Percentiles rank a stretch among this genome's conserved stretches.
Conservation (phyloP, 345 rosid species). For the Cochlearia excelsa region DNA sequence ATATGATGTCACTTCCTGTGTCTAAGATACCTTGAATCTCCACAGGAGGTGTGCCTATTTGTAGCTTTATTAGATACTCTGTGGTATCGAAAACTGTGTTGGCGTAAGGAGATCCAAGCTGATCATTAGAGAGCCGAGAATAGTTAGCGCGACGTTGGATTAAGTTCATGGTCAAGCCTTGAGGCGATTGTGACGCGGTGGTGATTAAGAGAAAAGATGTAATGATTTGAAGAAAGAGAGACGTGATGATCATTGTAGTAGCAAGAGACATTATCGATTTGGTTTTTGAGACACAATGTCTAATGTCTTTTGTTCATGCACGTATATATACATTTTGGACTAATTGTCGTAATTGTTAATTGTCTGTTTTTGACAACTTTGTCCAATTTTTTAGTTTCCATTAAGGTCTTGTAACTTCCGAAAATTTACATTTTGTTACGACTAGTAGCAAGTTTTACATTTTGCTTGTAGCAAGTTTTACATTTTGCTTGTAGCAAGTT, state of each 20-base stretch:
- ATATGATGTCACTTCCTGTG: conserved; percentile 6
- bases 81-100: background rate
- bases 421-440: too few species aligned
- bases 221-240: conserved; percentile 12
- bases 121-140: background rate
- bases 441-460: too few species aligned
- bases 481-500: too few species aligned
- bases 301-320: too few species aligned
- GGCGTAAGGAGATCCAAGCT: conserved; percentile 17
- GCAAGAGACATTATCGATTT: conserved; percentile 4
- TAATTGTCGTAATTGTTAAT: too few species aligned
- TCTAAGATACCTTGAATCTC: conserved; percentile 5
- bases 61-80: conserved; percentile 18
- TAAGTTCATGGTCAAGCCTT: conserved; percentile 28
- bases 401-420: too few species aligned
- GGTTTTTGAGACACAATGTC: too few species aligned
- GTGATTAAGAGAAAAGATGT: conserved; percentile 9
- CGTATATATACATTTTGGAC: too few species aligned
- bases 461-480: too few species aligned
- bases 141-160: conserved; percentile 14
- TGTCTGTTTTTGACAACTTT: too few species aligned
- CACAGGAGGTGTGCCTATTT: conserved; percentile 22
- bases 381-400: too few species aligned
- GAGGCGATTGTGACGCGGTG: conserved; percentile 2
- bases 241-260: conserved; percentile 8